Base-by-base conservation (phyloP, 352 stramenopile genomes). In the Pythium rhizo-oryzae region DNA sequence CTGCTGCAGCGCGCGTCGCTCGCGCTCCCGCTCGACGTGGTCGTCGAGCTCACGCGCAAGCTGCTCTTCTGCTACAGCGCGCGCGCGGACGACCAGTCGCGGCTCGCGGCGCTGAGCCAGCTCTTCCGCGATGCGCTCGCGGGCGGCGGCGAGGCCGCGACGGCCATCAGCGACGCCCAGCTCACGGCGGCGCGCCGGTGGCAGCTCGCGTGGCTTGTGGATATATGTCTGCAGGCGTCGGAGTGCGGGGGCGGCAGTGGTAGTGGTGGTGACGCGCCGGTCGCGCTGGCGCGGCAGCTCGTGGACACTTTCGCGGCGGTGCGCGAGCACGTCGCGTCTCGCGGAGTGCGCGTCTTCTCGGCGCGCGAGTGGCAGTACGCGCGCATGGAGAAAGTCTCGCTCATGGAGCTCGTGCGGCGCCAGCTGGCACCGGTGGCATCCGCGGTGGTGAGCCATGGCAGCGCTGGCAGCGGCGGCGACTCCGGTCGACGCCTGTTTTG, bases 1-100 rank as follows among this genome's bases (percentile, higher is more conserved):
- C 67, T 92, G 68, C 62, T 92, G 51, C 81, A 90, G 73, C 71
- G 79, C 3, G 69, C 71, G 16, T 58, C 55, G 23, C 80, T 90
- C 72, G 69, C 80, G 18, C 56, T 92, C 30, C 82, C 83, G 7
- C 75, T 75, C 24, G 66, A 84, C 43, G 74, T 74, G n/a, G 59
- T 92, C 0, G 82, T 84, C 51, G 76, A 82, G 65, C 58, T 90
- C 43, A 53, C 86, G 8, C 71, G 76, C 25, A 78, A 85, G 46
- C 33, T 85, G 24, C 59, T 87, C 24, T 83, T 78, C 47, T 76
- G 75, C 57, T 85, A 84, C 63, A 59, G 64, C 43, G 71, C 69
- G 13, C n/a, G 33, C 25, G n/a, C 30, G 19, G 57, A 56, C 16
- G 79, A 87, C 59, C 47, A 63, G 23, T 61, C 70, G 30, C 71